A percentile compares a stretch with the other conserved stretches of the same genome.
phyloP scores from a whole-genome alignment of 176 grass and related monocot species.

The Cenchrus purpureus region DNA sequence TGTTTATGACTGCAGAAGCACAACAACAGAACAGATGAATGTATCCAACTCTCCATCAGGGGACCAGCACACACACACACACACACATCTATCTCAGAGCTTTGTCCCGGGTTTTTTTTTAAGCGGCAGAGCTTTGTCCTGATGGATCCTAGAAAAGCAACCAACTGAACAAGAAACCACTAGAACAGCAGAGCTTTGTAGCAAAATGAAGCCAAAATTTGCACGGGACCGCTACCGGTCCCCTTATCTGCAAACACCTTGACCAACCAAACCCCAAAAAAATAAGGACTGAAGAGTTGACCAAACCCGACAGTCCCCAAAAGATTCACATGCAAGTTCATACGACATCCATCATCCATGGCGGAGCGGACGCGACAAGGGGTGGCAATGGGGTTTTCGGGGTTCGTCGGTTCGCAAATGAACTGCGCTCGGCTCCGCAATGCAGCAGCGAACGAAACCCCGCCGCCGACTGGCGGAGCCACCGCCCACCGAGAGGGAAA shows the following conservation, averaged over 20 bases:
- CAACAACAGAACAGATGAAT: neutral
- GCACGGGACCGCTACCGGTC: neutral
- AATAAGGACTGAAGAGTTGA: neutral
- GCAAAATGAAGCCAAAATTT: neutral
- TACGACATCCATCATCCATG: too few relatives aligned
- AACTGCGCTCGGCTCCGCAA: too few relatives aligned
- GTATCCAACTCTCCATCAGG: neutral
- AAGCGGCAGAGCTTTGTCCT: too few relatives aligned
- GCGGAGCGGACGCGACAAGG: too few relatives aligned
- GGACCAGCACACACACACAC: neutral
- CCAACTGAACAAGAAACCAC: neutral
- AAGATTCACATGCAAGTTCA: neutral
- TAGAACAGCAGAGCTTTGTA: neutral
- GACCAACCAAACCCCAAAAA: neutral
- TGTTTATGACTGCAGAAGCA: neutral
- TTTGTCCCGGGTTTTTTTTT: too few relatives aligned
- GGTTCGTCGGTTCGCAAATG: too few relatives aligned
- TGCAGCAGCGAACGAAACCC: too few relatives aligned
- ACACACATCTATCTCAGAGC: too few relatives aligned
- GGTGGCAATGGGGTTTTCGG: too few relatives aligned
- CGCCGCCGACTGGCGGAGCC: too few relatives aligned
- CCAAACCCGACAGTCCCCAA: neutral
- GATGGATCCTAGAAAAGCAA: neutral
- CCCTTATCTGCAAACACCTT: neutral
- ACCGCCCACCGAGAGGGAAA: too few relatives aligned